Evolutionary conservation across 2,329 filamentous ascomycete genomes (phyloP), one percentile per base, ranked within the genome.

Genomic region (Teratosphaeriaceae sp.): DNA sequence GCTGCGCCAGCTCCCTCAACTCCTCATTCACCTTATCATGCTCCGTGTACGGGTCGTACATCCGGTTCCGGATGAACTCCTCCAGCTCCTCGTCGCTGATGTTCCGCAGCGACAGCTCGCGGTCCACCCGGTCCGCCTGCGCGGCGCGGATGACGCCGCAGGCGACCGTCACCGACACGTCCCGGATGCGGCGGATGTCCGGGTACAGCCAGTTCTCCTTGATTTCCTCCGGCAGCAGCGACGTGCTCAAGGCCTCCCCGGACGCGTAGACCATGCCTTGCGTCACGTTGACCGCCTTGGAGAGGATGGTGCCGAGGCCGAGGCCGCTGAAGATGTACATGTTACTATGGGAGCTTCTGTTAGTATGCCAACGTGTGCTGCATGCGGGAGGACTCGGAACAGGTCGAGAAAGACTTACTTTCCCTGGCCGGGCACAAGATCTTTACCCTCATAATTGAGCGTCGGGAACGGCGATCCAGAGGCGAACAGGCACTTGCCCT

Each of bases 211-310:
- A 82, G 42, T 88, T 87, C 63, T 82, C 79, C 43, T 83, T 79
- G 58, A 88, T 72, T 71, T 98, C 92, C 49, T 92, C 83, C 29
- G 80, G 74, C 50, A 84, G 88, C 48, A 98, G 76, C 24, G 84
- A 82, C 45, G 80, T 80, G 13, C 87, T 79, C 16, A 97, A 78
- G 3, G 88, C 84, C 30, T 84, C 82, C 21, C 88, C 92, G 23
- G 89, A 90, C 38, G 85, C 88, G 71, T 97, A 97, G 61, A 98
- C 88, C 92, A 98, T 98, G 66, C 84, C 80, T 64, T 96, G 87
- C 4, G 90, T 97, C 54, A 97, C 76, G 56, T 81, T 81, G 52
- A 85, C 82, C 11, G 88, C 79, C 74, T 96, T 94, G 69, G 84
- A 82, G 38, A 97, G 78, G 61, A 97, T 96, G 52, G 90, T 85